A percentile compares a stretch with the other conserved stretches of the same genome.
Evolutionary conservation across 805 yeast species (phyloP).

Genomic region (Candida yuanshanica): DNA sequence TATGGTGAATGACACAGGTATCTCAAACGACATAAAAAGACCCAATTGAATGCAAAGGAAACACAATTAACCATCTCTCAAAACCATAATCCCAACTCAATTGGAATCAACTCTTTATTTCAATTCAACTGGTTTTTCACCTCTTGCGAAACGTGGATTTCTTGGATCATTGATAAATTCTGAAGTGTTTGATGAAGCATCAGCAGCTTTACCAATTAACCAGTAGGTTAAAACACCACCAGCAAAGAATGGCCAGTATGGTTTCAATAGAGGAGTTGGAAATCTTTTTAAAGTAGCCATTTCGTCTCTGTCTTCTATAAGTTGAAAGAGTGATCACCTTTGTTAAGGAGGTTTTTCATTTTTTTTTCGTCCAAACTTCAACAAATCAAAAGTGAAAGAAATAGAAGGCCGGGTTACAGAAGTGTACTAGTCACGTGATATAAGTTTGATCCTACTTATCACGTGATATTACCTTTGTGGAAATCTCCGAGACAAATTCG

Average conservation of each 20-base stretch:
- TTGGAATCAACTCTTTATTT: conserved; percentile 14
- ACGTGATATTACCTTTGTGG: too few relatives aligned
- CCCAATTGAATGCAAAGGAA: not conserved
- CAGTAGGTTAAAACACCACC: conserved; percentile 76
- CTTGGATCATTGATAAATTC: conserved; percentile 94
- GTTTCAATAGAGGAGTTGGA: conserved; percentile 46
- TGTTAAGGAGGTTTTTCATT: conserved; percentile 2
- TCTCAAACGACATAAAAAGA: not conserved
- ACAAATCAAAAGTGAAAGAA: not conserved
- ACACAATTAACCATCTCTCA: too few relatives aligned
- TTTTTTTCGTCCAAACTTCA: not conserved
- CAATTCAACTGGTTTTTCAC: conserved; percentile 42
- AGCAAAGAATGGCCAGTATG: conserved; percentile 84
- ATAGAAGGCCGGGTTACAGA: not conserved
- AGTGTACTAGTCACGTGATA: not conserved
- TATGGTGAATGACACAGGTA: not conserved
- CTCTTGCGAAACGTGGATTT: conserved; percentile 80
- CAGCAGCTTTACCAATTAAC: conserved; percentile 64
- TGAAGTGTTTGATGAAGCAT: conserved; percentile 61
- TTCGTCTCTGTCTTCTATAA: conserved; percentile 2
- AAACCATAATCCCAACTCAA: too few relatives aligned
- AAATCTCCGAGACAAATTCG: not conserved
- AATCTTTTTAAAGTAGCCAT: conserved; percentile 35
- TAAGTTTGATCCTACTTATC: too few relatives aligned
- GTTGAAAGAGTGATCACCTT: not conserved